Percentiles rank a stretch among this genome's conserved stretches.
Conservation (phyloP, 306 rosid genomes). For the Argentina anserina region DNA sequence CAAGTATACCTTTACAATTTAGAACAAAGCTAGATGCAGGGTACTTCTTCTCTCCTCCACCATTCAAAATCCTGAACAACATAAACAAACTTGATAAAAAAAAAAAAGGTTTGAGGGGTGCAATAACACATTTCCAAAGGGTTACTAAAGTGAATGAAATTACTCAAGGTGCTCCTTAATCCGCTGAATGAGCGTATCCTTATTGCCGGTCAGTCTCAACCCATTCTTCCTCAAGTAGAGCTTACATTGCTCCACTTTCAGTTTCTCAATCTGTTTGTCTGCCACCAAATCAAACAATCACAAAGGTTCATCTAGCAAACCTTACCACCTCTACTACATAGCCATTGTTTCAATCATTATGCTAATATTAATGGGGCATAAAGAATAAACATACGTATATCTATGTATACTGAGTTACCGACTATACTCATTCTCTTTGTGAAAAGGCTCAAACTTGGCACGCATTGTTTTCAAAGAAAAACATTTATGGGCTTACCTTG, state of each 20-base stretch:
- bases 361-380: too few species aligned
- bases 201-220: constrained; percentile 75
- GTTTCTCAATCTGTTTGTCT: constrained; percentile 55
- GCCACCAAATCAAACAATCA: constrained; percentile 27
- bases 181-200: constrained; percentile 63
- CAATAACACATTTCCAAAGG: background rate
- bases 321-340: too few species aligned
- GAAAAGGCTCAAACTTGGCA: background rate
- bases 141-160: constrained; percentile 15
- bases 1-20: constrained; percentile 68
- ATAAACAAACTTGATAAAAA: constrained; percentile 16
- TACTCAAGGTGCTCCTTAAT: constrained; percentile 73
- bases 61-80: constrained; percentile 62
- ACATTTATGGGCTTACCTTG: constrained; percentile 36
- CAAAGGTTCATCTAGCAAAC: too few species aligned
- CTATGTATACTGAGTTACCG: background rate
- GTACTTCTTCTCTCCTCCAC: constrained; percentile 73
- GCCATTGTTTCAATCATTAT: background rate
- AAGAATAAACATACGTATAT: too few species aligned
- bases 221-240: constrained; percentile 68
- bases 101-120: background rate
- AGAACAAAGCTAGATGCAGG: constrained; percentile 61
- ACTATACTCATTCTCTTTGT: background rate
- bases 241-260: constrained; percentile 79
- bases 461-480: background rate